Conservation (phyloP, 2,329 filamentous ascomycete genomes). For the Elsinoe perseae region DNA sequence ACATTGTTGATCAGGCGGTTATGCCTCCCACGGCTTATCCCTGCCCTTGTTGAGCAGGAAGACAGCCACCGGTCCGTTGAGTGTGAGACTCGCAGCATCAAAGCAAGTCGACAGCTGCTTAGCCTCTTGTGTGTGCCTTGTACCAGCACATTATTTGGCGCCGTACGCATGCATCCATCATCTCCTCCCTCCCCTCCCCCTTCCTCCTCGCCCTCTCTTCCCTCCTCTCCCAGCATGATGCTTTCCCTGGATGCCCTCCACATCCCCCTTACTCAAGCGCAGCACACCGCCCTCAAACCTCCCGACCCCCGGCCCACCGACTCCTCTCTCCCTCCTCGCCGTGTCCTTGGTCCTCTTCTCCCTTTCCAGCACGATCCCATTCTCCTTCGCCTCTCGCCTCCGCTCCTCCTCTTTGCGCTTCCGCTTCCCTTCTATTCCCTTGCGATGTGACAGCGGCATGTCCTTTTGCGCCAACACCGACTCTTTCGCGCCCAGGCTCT, state of each 20-base stretch:
- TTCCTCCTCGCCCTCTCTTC: constrained; percentile 14
- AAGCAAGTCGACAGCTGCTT: no score
- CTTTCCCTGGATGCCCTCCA: constrained; percentile 45
- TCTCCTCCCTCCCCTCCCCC: constrained; percentile 4
- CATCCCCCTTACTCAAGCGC: constrained; percentile 68
- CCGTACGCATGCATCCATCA: not conserved
- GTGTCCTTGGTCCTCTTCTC: constrained; percentile 35
- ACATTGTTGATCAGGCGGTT: not conserved
- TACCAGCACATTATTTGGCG: no score
- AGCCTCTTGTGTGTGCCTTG: no score
- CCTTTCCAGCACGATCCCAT: constrained; percentile 78
- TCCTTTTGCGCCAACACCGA: constrained; percentile 70
- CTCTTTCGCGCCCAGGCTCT: constrained; percentile 67
- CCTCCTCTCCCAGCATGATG: constrained; percentile 1
- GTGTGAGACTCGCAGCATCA: not conserved
- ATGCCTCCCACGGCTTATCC: not conserved
- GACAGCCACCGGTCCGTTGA: not conserved
- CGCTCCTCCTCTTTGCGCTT: constrained; percentile 60
- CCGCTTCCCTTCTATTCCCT: constrained; percentile 69
- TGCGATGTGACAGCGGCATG: constrained; percentile 82
- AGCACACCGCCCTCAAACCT: constrained; percentile 72
- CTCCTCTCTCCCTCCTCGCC: constrained; percentile 47
- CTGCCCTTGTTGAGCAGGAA: not conserved
- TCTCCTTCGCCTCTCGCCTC: constrained; percentile 74
- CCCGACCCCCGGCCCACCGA: constrained; percentile 73